Evolutionary conservation across 306 rosid species (phyloP).

Genomic region (Erythrophleum fordii): DNA sequence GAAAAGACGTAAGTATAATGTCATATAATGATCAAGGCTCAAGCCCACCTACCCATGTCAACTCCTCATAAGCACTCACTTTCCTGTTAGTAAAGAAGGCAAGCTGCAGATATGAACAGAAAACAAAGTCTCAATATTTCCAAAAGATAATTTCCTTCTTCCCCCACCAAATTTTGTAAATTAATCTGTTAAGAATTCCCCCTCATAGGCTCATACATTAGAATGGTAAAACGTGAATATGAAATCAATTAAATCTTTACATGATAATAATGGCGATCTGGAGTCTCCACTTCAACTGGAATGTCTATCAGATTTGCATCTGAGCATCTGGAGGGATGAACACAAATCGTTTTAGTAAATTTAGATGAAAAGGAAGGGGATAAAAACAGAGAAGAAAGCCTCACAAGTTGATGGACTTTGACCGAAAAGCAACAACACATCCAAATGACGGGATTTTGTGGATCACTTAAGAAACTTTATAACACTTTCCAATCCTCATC

Average conservation of each 20-base stretch:
- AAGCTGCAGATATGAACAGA: conserved; percentile 57
- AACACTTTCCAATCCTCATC: neutral
- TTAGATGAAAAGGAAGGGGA: neutral
- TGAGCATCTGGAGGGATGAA: conserved; percentile 55
- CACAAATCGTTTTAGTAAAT: conserved; percentile 20
- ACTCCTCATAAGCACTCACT: conserved; percentile 78
- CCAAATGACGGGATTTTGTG: neutral
- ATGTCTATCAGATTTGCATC: conserved; percentile 80
- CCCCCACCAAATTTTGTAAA: conserved; percentile 1
- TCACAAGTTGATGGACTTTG: neutral
- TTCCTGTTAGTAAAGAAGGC: conserved; percentile 81
- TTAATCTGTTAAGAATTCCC: neutral
- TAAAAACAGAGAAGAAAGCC: conserved; percentile 1
- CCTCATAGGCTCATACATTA: neutral
- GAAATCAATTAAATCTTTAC: conserved; percentile 46
- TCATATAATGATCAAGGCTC: conserved; percentile 3
- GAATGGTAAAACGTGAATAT: neutral
- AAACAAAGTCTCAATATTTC: conserved; percentile 22
- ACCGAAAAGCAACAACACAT: conserved; percentile 27
- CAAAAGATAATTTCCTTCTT: conserved; percentile 18
- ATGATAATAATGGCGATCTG: conserved; percentile 94
- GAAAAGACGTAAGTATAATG: conserved; percentile 19
- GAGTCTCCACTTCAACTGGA: conserved; percentile 96
- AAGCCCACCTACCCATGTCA: conserved; percentile 80
- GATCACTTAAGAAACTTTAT: neutral